Conservation (phyloP, 805 yeast species). For the Barnettozyma wickerhamii region DNA sequence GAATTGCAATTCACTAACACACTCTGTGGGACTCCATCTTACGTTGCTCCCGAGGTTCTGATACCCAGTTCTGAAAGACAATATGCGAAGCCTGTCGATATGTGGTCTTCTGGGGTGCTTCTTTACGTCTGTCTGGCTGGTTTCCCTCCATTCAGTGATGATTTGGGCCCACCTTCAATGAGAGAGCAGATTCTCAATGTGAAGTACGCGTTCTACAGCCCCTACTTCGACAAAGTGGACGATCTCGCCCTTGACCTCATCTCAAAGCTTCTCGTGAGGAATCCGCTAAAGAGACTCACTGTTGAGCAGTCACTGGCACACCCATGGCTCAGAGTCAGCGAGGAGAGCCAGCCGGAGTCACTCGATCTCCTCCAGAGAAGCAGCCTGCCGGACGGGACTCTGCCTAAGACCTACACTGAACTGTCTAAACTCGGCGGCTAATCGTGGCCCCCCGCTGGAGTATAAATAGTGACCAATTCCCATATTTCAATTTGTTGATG, state of each 20-base stretch:
- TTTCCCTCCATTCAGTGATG: conserved; percentile 83
- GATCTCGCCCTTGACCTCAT: conserved; percentile 66
- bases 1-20: conserved; percentile 72
- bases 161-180: conserved; percentile 75
- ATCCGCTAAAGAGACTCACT: conserved; percentile 66
- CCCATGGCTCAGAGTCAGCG: conserved; percentile 62
- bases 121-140: conserved; percentile 78
- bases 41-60: conserved; percentile 80
- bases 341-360: conserved; percentile 2
- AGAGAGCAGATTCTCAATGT: conserved; percentile 68
- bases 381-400: background rate
- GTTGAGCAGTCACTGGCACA: conserved; percentile 84
- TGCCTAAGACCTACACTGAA: conserved; percentile 36
- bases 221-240: conserved; percentile 71
- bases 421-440: conserved; percentile 24
- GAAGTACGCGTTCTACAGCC: conserved; percentile 68
- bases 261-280: conserved; percentile 55
- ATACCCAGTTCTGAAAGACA: conserved; percentile 41
- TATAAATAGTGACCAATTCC: no score
- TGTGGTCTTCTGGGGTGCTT: conserved; percentile 81
- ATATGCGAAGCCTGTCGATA: conserved; percentile 69
- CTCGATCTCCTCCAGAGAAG: conserved; percentile 2
- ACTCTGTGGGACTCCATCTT: conserved; percentile 82
- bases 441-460: no score
- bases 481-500: background rate